phyloP scores from a whole-genome alignment of 495 filamentous ascomycete species.

The Neurospora terricola region DNA sequence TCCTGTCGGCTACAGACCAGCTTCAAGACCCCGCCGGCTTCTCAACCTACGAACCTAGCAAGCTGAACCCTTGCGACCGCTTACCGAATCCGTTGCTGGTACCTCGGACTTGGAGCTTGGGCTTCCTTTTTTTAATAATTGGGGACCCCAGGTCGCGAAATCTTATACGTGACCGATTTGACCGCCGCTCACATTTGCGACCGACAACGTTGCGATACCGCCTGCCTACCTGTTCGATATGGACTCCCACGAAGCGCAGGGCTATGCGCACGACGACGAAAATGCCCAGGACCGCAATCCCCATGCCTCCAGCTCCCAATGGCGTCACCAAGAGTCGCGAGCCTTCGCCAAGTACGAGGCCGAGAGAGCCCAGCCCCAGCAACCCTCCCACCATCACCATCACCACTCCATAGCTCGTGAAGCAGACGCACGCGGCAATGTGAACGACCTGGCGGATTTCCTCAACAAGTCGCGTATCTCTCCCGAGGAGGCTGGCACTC shows the following conservation, averaged over 20 bases:
- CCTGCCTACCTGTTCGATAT: background rate
- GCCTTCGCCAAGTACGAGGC: slow-evolving; percentile 25
- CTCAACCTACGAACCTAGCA: background rate
- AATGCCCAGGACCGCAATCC: slow-evolving; percentile 30
- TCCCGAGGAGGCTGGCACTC: slow-evolving; percentile 10
- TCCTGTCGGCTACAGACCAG: background rate
- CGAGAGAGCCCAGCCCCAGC: background rate
- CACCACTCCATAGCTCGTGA: slow-evolving; percentile 27
- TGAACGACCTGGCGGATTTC: slow-evolving; percentile 39
- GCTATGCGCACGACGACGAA: slow-evolving; percentile 9
- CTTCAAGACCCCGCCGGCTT: background rate
- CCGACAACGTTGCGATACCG: background rate
- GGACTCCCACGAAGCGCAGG: slow-evolving; percentile 7
- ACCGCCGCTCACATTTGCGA: background rate
- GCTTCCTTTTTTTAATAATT: background rate
- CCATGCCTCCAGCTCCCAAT: slow-evolving; percentile 36
- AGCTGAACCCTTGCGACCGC: background rate
- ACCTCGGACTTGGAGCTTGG: background rate
- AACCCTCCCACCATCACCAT: slow-evolving; percentile 16
- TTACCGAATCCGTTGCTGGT: background rate
- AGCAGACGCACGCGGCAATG: slow-evolving; percentile 26
- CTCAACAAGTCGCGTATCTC: slow-evolving; percentile 39
- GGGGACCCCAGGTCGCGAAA: background rate
- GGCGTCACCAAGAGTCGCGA: slow-evolving; percentile 44
- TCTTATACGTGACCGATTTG: background rate